A percentile compares a stretch with the other conserved stretches of the same genome.
Conservation (phyloP, 176 grass and related monocot genomes). For the Eleusine coracana region DNA sequence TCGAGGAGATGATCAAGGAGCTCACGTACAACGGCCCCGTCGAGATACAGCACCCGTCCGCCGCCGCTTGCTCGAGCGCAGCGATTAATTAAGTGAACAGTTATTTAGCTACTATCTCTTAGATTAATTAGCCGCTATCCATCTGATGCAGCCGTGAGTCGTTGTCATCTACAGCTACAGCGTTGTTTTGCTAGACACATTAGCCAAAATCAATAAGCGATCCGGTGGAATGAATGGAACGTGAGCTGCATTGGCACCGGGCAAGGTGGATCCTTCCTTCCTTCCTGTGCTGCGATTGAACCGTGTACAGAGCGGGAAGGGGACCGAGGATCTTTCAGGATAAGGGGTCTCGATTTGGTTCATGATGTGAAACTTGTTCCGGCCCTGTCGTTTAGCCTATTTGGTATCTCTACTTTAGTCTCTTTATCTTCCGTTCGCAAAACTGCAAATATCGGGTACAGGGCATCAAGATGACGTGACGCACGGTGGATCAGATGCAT, state of each 20-base stretch:
- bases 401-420: neutral
- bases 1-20: slow-evolving; percentile 95
- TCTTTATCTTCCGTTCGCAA: slow-evolving; percentile 4
- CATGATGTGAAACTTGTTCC: slow-evolving; percentile 41
- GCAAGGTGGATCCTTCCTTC: neutral
- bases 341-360: slow-evolving; percentile 55
- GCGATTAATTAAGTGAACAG: neutral
- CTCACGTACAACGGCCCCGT: slow-evolving; percentile 77
- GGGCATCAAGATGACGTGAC: slow-evolving; percentile 25
- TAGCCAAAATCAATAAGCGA: neutral
- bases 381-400: slow-evolving; percentile 18
- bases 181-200: slow-evolving; percentile 35
- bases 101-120: too few species aligned
- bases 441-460: neutral
- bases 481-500: neutral
- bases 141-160: neutral
- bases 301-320: slow-evolving; percentile 36
- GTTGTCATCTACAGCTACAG: neutral
- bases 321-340: slow-evolving; percentile 54
- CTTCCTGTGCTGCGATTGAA: neutral
- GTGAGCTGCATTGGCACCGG: neutral
- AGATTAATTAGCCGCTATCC: too few species aligned
- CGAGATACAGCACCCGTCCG: slow-evolving; percentile 53
- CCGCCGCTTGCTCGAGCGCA: slow-evolving; percentile 37
- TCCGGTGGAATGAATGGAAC: neutral